Conservation (phyloP, 1,139 yeast genomes). For the Wickerhamomyces sp. region DNA sequence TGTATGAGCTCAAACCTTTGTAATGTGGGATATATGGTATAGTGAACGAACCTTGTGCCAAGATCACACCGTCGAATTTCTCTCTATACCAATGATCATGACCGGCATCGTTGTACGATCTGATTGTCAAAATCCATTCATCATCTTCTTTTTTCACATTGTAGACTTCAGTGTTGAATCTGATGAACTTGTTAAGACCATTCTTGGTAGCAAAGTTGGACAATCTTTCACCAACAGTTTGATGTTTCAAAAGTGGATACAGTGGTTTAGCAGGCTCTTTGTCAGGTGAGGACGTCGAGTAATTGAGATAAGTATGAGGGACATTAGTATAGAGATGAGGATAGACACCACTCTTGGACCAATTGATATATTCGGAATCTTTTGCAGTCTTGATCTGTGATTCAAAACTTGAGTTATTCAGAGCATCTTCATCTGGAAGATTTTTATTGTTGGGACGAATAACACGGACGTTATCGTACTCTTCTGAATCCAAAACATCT, state of each 20-base stretch:
- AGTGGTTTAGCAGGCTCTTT: constrained; percentile 17
- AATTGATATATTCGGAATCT: constrained; percentile 26
- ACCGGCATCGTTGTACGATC: constrained; percentile 27
- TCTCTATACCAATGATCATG: constrained; percentile 18
- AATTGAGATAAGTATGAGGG: constrained; percentile 37
- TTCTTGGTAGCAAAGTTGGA: constrained; percentile 33
- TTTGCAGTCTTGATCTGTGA: constrained; percentile 9
- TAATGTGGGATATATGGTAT: constrained; percentile 51
- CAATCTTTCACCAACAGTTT: constrained; percentile 37
- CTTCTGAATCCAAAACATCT: constrained; percentile 20
- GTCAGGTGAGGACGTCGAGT: constrained; percentile 29
- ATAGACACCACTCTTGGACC: constrained; percentile 38
- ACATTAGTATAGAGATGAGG: constrained; percentile 44
- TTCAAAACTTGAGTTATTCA: constrained; percentile 8
- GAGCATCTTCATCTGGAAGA: constrained; percentile 7
- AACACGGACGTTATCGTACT: constrained; percentile 20
- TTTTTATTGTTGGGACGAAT: constrained; percentile 16
- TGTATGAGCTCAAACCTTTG: constrained; percentile 49
- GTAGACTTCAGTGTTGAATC: constrained; percentile 35
- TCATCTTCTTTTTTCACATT: constrained; percentile 25
- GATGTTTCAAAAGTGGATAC: constrained; percentile 35
- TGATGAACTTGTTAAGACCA: constrained; percentile 24
- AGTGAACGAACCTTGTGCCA: constrained; percentile 56
- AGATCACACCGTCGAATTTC: constrained; percentile 46
- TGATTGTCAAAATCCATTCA: constrained; percentile 41